Percentiles rank a stretch among this genome's conserved stretches.
Conservation (phyloP, 2,329 filamentous ascomycete species). For the Sarocladium strictum region DNA sequence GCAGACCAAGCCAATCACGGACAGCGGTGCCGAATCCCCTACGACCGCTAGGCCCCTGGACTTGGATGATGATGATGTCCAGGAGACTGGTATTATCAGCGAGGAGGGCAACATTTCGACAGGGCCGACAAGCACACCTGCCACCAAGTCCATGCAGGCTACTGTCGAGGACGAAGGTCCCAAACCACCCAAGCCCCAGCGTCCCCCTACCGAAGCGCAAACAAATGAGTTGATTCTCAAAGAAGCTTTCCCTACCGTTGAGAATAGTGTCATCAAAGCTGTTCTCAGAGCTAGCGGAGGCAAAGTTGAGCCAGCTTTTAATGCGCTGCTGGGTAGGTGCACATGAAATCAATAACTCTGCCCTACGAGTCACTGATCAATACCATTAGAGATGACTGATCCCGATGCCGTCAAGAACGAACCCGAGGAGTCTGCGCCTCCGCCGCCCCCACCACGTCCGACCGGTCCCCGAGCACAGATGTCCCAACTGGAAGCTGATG, state of each 20-base stretch:
- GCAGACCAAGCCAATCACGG: constrained; percentile 37
- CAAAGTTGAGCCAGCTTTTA: constrained; percentile 88
- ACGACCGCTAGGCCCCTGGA: constrained; percentile 60
- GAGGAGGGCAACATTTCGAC: constrained; percentile 20
- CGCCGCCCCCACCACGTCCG: constrained; percentile 78
- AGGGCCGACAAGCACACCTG: constrained; percentile 18
- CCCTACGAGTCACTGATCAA: constrained; percentile 11
- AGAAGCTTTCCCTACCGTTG: constrained; percentile 88
- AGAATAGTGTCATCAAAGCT: constrained; percentile 74
- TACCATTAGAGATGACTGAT: constrained; percentile 64
- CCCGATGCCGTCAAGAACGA: constrained; percentile 58
- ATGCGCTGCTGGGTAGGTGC: constrained; percentile 72
- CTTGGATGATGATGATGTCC: constrained; percentile 64
- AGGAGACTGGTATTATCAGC: constrained; percentile 49
- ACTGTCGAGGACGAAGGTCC: constrained; percentile 19
- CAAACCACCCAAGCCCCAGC: constrained; percentile 75
- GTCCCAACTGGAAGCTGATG: constrained; percentile 83
- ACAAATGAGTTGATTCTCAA: constrained; percentile 84
- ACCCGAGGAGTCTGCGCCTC: constrained; percentile 49
- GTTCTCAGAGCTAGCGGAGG: constrained; percentile 82
- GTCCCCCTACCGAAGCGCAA: constrained; percentile 73
- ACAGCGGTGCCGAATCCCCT: constrained; percentile 53
- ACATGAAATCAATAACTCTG: no score
- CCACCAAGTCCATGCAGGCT: constrained; percentile 12
- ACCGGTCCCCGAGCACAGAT: constrained; percentile 50